Base-by-base conservation (phyloP, 2,329 filamentous ascomycete genomes). In the Berkeleyomyces basicola region DNA sequence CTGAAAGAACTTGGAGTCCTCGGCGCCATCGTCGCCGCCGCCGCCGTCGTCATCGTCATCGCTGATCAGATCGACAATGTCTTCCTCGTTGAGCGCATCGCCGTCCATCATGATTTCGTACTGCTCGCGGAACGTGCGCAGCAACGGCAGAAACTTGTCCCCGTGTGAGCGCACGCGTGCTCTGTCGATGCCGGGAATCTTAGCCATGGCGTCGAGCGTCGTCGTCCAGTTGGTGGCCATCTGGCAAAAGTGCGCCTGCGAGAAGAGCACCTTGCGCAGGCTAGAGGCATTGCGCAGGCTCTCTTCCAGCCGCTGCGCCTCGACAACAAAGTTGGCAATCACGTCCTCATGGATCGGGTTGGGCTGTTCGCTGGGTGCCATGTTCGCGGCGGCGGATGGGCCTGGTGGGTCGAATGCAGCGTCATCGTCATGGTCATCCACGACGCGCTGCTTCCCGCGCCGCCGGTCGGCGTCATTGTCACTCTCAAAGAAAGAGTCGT, bases 201-300 rank as follows among this genome's bases (percentile, higher is more conserved):
- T 71, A 40, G 73, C 74, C 82, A 93, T 87, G 63, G 82, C 75
- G 14, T 81, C 78, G 7, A 82, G 68, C 7, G 77, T 82, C 6
- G 75, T 77, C 0, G 87, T 87, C 77, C 87, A 86, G 42, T 77
- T 73, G 59, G 90, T 82, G 10, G 82, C 85, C 86, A 93, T 91
- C 67, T 86, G 80, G 43, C 84, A 82, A 59, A 90, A 78, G 11
- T 88, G 78, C 31, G 77, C 78, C 65, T 90, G 85, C 0, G 82
- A 84, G 70, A 93, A 93, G 0, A 85, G 75, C 3, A 80, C 78
- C 31, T 77, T 75, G 7, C 81, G 78, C 40, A 86, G 72, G 3
- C 76, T 75, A 59, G 81, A 81, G 33, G 76, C 75, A 66, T 82
- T 81, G 67, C 85, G 80, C 33, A 91, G 75, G 1, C 77, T 74